Percentiles rank a stretch among this genome's conserved stretches.
Conservation (phyloP, 345 rosid genomes). For the Populus alba region DNA sequence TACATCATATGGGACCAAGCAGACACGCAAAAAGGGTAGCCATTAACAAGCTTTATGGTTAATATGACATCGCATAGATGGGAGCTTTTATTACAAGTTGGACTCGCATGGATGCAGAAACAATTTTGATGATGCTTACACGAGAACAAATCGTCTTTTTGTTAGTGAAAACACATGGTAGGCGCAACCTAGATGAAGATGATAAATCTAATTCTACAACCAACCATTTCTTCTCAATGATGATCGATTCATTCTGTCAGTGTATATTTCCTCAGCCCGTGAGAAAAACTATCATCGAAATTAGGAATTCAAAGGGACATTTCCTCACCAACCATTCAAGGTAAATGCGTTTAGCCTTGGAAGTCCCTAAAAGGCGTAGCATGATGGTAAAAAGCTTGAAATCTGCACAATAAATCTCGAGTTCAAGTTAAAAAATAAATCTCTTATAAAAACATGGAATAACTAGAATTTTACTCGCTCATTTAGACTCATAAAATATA, state of each 20-base stretch:
- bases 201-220: not conserved
- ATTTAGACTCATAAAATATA: too few relatives aligned
- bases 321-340: not conserved
- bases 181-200: not conserved
- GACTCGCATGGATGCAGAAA: not conserved
- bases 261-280: not conserved
- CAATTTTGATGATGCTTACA: not conserved
- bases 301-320: not conserved
- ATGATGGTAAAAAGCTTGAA: too few relatives aligned
- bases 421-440: fast-evolving
- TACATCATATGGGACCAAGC: slow-evolving; percentile 1
- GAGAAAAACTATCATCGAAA: too few relatives aligned
- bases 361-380: too few relatives aligned
- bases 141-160: not conserved
- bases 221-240: too few relatives aligned
- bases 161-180: not conserved
- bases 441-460: too few relatives aligned
- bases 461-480: too few relatives aligned
- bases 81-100: not conserved
- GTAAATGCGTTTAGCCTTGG: not conserved
- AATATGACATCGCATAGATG: not conserved
- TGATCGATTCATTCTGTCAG: not conserved
- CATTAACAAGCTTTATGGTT: not conserved
- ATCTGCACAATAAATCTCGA: fast-evolving
- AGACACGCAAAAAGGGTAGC: not conserved